Base-by-base conservation (phyloP, 352 stramenopile species). In the Pythium dissotocum region DNA sequence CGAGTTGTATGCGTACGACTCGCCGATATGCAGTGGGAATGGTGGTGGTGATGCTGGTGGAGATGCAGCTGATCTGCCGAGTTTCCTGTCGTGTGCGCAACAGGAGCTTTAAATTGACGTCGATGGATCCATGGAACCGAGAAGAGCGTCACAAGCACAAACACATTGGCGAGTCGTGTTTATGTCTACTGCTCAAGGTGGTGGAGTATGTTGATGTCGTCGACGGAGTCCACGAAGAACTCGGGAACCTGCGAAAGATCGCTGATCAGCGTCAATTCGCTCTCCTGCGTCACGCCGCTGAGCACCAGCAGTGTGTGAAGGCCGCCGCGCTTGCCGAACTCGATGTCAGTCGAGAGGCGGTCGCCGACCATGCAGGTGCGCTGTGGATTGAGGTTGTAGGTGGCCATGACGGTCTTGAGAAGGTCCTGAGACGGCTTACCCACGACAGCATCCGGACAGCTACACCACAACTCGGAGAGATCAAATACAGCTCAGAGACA, bases 291-390 rank as follows among this genome's bases (percentile, higher is more conserved):
- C 61, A 92, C 79, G 24, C 87, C 85, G n/a, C 76, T 87, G 58
- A 95, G 77, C 59, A 95, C 87, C 8, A 95, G 74, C 63, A 95
- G 71, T 35, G 87, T 95, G 51, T 86, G 73, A 48, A 93, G 52
- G 2, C 85, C 83, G 40, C 87, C 87, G 12, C 79, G 77, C 33
- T 82, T 82, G 57, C 87, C 87, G 35, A 95, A 95, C 70, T 90
- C 82, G 71, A 95, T 95, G 73, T 95, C 87, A 1, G 87, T 95
- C 28, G 83, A 89, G 33, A 95, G 69, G 32, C 83, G 82, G 57
- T 95, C 87, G 59, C 87, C 87, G 18, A 95, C 85, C 87, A 95
- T 95, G 82, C 85, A 94, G 24, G 87, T 95, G 73, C 85, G 84
- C 40, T 77, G 69, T 5, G 83, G 72, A 35, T 92, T 65, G 18